phyloP scores from a whole-genome alignment of 2,329 filamentous ascomycete species.

The Harringtonia aguacate region DNA sequence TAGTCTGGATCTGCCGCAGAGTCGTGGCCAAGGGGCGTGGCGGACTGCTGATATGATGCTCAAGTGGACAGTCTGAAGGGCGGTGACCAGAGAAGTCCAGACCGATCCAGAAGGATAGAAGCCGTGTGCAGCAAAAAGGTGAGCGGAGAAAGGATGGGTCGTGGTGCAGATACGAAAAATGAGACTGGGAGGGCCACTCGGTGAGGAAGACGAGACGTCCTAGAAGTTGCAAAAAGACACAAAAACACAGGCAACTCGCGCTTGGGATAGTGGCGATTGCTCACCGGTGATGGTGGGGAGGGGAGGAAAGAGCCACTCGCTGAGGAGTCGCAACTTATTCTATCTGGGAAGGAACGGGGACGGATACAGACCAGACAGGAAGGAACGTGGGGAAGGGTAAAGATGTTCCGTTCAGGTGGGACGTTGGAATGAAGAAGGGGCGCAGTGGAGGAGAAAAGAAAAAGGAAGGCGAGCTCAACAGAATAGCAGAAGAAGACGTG shows the following conservation, averaged over 20 bases:
- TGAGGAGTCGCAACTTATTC: conserved; percentile 3
- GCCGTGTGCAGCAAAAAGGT: neutral
- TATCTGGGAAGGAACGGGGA: neutral
- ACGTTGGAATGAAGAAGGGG: too few species aligned
- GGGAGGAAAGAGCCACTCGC: conserved; percentile 5
- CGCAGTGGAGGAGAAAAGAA: too few species aligned
- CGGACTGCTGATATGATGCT: too few species aligned
- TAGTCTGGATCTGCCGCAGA: too few species aligned
- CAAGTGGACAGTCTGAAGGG: too few species aligned
- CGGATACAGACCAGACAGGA: neutral
- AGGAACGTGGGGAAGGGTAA: too few species aligned
- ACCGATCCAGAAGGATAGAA: neutral
- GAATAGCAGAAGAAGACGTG: too few species aligned
- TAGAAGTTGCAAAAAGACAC: neutral
- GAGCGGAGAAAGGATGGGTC: neutral
- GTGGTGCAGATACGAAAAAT: too few species aligned
- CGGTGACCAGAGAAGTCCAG: neutral
- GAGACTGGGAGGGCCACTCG: too few species aligned
- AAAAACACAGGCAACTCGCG: neutral
- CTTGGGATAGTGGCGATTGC: neutral
- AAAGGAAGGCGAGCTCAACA: too few species aligned
- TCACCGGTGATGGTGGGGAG: conserved; percentile 7
- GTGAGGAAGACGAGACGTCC: neutral
- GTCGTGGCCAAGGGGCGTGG: too few species aligned
- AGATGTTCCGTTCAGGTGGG: too few species aligned